These are phyloP conservation scores for Trichoderma asperellum DNA, from an alignment of 2,329 filamentous ascomycete genomes.

Conservation along the genomic window DNA sequence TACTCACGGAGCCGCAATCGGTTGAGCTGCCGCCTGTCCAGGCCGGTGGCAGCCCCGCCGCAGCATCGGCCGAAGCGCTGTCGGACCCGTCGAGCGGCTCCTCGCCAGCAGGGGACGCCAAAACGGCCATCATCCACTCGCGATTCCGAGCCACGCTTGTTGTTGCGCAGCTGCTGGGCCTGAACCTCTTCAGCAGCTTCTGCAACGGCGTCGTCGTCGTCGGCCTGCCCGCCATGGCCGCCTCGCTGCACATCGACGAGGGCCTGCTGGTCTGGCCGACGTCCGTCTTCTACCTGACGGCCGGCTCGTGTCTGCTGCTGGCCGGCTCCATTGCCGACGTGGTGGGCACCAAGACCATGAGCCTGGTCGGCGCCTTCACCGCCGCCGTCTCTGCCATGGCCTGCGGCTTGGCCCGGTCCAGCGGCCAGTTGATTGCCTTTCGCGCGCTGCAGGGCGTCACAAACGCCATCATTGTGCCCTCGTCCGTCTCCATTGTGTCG, in stretches of 20 bases:
- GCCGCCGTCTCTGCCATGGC: slow-evolving; percentile 40
- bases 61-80: background rate
- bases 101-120: background rate
- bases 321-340: slow-evolving; percentile 47
- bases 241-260: slow-evolving; percentile 41
- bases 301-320: slow-evolving; percentile 44
- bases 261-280: slow-evolving; percentile 47
- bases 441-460: slow-evolving; percentile 48
- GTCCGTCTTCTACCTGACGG: slow-evolving; percentile 43
- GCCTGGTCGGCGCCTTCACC: slow-evolving; percentile 42
- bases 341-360: slow-evolving; percentile 41
- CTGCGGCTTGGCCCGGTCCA: slow-evolving; percentile 38
- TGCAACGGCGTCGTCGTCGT: slow-evolving; percentile 40
- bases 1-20: slow-evolving; percentile 1
- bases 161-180: slow-evolving; percentile 20
- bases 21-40: slow-evolving; percentile 8
- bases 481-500: slow-evolving; percentile 44
- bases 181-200: slow-evolving; percentile 25
- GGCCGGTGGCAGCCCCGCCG: background rate
- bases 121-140: slow-evolving; percentile 12
- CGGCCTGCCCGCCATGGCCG: slow-evolving; percentile 47
- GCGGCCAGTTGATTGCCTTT: slow-evolving; percentile 44
- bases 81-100: background rate
- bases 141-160: background rate
- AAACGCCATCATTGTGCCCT: slow-evolving; percentile 43